Evolutionary conservation across 805 yeast genomes (phyloP).

Genomic region (Lachancea waltii): DNA sequence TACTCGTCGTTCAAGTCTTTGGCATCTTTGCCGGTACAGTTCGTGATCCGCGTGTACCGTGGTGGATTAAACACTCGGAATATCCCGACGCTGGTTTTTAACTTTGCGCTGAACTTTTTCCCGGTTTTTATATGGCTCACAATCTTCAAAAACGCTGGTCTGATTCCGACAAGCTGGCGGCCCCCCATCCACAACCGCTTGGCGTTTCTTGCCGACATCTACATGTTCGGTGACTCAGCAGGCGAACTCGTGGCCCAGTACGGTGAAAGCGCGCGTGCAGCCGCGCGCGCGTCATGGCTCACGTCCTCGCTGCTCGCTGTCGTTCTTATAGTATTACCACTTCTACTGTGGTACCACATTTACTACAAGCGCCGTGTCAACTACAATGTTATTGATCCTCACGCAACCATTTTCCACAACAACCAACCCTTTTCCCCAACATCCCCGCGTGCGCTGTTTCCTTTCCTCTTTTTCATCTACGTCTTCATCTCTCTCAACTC

Average conservation of each 20-base stretch:
- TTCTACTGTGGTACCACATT: constrained; percentile 24
- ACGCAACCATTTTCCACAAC: constrained; percentile 20
- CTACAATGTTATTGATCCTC: constrained; percentile 22
- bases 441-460: constrained; percentile 17
- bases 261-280: constrained; percentile 9
- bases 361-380: constrained; percentile 19
- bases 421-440: constrained; percentile 12
- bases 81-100: constrained; percentile 35
- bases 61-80: constrained; percentile 34
- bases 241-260: constrained; percentile 23
- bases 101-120: constrained; percentile 44
- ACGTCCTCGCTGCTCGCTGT: constrained; percentile 15
- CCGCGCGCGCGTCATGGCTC: constrained; percentile 12
- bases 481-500: constrained; percentile 40
- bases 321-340: constrained; percentile 17
- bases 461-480: constrained; percentile 38
- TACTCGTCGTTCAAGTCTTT: constrained; percentile 4
- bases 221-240: constrained; percentile 29
- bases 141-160: constrained; percentile 53
- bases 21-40: constrained; percentile 4
- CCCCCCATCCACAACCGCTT: constrained; percentile 47
- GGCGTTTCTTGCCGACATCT: constrained; percentile 35
- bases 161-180: constrained; percentile 47
- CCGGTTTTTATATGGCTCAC: constrained; percentile 50
- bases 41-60: constrained; percentile 13